Base-by-base conservation (phyloP, 208 protist genomes). In the Trypanosomatidae sp. region DNA sequence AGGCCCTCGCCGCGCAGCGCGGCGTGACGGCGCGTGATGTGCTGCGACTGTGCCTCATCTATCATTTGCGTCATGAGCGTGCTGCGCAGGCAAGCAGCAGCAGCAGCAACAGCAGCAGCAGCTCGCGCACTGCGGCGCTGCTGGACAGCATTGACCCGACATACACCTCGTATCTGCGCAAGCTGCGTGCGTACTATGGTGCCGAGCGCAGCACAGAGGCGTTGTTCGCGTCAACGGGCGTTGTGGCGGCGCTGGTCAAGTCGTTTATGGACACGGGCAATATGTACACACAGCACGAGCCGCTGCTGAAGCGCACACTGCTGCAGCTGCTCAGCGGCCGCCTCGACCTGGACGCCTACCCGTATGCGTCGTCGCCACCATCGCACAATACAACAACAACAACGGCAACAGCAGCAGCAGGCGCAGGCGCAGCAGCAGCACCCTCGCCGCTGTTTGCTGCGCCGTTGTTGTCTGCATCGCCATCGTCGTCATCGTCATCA, bases 281-380 rank as follows among this genome's bases (percentile, higher is more conserved):
- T 56, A 89, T 98, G 18, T 99, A 98, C 76, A 98, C 95, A 1
- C 92, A 98, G 69, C 97, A 99, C 62, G 74, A 95, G 66, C 94
- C 96, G 11, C 53, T 86, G 13, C 52, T 98, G 39, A 73, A 81
- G 40, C 59, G 78, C 22, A 89, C 80, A 2, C 48, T 98, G 23
- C 61, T 69, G 57, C 62, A 86, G 53, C 45, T 85, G 13, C 74
- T 74, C 44, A 77, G 57, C 33, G 78, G 78, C 23, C 49, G 56
- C 46, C 62, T 92, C 5, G 55, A 77, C 26, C 4, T 39, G 2
- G 56, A 44, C 5, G 48, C 48, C 13, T 84, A 81, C 46, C 77
- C 76, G n/a, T 87, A 85, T 51, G 33, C 62, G 19, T 58, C 59
- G 11, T 48, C 71, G 24, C 55, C 55, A 13, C 39, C 61, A n/a